Evolutionary conservation across 202 grass and related monocot genomes (phyloP).

Genomic region (Digitaria exilis): DNA sequence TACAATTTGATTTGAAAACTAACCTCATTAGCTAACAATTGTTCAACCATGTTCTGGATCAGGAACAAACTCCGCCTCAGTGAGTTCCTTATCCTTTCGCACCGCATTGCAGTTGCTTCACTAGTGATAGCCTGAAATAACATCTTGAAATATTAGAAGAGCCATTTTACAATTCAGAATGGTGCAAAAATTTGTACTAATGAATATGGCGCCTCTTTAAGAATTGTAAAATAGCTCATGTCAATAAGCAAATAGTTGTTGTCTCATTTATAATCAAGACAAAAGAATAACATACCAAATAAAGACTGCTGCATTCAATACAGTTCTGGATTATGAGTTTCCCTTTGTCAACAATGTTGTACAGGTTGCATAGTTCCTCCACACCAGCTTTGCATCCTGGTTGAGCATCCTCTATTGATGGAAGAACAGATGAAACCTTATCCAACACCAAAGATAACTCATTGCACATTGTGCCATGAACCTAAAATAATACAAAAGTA

Average conservation of each 20-base stretch:
- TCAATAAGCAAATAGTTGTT: not conserved
- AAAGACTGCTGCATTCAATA: slow-evolving; percentile 80
- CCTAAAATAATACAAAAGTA: slow-evolving; percentile 43
- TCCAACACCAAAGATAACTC: slow-evolving; percentile 74
- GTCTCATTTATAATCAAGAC: not conserved
- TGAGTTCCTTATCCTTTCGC: slow-evolving; percentile 71
- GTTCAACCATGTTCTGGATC: slow-evolving; percentile 85
- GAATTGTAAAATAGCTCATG: not conserved
- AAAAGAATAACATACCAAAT: slow-evolving; percentile 65
- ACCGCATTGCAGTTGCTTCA: slow-evolving; percentile 67
- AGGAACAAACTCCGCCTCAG: slow-evolving; percentile 68
- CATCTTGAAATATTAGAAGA: not conserved
- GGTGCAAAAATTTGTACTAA: not conserved
- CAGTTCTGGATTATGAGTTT: slow-evolving; percentile 70
- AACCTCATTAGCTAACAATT: slow-evolving; percentile 32
- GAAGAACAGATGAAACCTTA: slow-evolving; percentile 70
- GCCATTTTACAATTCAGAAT: not conserved
- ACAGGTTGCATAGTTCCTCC: slow-evolving; percentile 81
- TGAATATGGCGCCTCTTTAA: not conserved
- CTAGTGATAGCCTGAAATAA: slow-evolving; percentile 75
- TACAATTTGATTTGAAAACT: not conserved
- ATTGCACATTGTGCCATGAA: slow-evolving; percentile 64
- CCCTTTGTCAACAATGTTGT: slow-evolving; percentile 80
- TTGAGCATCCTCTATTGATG: slow-evolving; percentile 76
- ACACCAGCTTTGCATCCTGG: slow-evolving; percentile 82